Evolutionary conservation across 129 eudicot species (phyloP).

Genomic region (Chrysanthemum seticuspe): DNA sequence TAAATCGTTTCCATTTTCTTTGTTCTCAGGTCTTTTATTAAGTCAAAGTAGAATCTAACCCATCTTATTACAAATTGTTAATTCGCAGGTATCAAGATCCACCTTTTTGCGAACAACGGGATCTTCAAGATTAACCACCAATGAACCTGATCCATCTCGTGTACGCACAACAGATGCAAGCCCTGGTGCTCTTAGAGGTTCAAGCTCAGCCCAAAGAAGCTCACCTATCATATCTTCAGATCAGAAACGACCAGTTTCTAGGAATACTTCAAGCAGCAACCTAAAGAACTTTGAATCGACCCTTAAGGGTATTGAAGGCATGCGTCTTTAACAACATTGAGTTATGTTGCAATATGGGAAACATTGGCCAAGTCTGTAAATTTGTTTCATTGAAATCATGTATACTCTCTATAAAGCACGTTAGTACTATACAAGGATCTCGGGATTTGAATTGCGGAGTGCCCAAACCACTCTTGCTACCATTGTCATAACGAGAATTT

Average conservation of each 20-base stretch:
- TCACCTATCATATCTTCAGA: slow-evolving; percentile 60
- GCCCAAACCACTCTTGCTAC: not conserved
- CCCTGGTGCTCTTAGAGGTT: slow-evolving; percentile 31
- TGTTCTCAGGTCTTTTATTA: no score
- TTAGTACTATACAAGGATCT: not conserved
- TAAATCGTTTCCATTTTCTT: no score
- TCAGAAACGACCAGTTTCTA: slow-evolving; percentile 48
- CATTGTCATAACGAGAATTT: not conserved
- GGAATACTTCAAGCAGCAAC: slow-evolving; percentile 49
- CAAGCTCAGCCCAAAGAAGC: slow-evolving; percentile 53
- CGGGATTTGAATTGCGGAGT: not conserved
- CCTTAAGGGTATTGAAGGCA: slow-evolving; percentile 66
- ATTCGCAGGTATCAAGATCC: slow-evolving; percentile 6
- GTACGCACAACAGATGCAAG: slow-evolving; percentile 6
- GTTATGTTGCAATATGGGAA: not conserved
- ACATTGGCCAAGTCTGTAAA: slow-evolving; percentile 1
- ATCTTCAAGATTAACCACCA: not conserved
- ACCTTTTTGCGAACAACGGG: slow-evolving; percentile 9
- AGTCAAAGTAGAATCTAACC: not conserved
- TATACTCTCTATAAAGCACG: not conserved
- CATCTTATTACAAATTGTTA: not conserved
- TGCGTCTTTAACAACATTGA: slow-evolving; percentile 36
- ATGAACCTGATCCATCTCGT: slow-evolving; percentile 2
- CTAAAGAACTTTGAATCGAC: slow-evolving; percentile 59
- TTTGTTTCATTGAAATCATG: slow-evolving; percentile 14